A percentile compares a stretch with the other conserved stretches of the same genome.
Conservation (phyloP, 2,329 filamentous ascomycete genomes). For the Phaeophleospora eucalypticola region DNA sequence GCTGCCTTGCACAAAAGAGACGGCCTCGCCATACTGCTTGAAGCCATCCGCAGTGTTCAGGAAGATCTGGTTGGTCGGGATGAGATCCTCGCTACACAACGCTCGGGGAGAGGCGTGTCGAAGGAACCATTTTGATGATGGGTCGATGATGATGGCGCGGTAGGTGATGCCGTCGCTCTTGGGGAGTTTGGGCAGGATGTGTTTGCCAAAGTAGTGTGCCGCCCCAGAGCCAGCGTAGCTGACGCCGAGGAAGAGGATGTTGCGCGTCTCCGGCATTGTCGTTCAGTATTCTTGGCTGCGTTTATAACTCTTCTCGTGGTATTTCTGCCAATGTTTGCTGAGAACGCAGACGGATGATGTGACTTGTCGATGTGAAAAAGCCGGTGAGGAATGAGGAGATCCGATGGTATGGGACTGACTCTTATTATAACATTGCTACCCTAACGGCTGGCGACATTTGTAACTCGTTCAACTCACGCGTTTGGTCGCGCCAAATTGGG, state of each 20-base stretch:
- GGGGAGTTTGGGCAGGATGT: constrained; percentile 41
- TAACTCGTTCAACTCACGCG: no score
- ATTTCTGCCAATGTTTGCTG: no score
- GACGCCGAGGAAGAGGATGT: constrained; percentile 49
- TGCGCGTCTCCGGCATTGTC: constrained; percentile 27
- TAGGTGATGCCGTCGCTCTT: constrained; percentile 6
- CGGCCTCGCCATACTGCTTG: constrained; percentile 42
- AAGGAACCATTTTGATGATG: constrained; percentile 3
- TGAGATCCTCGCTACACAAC: constrained; percentile 37
- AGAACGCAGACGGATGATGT: no score
- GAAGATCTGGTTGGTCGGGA: constrained; percentile 46
- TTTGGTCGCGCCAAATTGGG: no score
- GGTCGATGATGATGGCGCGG: constrained; percentile 7
- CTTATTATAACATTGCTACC: no score
- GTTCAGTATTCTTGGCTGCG: no score
- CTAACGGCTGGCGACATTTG: no score
- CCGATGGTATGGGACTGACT: no score
- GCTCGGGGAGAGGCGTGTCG: constrained; percentile 10
- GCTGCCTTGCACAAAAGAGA: constrained; percentile 47
- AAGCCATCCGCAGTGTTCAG: constrained; percentile 46
- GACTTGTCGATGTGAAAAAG: no score
- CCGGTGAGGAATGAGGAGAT: no score
- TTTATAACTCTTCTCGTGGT: no score
- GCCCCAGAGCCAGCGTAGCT: constrained; percentile 49
- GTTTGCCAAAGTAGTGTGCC: constrained; percentile 51